A percentile compares a stretch with the other conserved stretches of the same genome.
Conservation (phyloP, 2,329 filamentous ascomycete species). For the Aureobasidium uvarum region DNA sequence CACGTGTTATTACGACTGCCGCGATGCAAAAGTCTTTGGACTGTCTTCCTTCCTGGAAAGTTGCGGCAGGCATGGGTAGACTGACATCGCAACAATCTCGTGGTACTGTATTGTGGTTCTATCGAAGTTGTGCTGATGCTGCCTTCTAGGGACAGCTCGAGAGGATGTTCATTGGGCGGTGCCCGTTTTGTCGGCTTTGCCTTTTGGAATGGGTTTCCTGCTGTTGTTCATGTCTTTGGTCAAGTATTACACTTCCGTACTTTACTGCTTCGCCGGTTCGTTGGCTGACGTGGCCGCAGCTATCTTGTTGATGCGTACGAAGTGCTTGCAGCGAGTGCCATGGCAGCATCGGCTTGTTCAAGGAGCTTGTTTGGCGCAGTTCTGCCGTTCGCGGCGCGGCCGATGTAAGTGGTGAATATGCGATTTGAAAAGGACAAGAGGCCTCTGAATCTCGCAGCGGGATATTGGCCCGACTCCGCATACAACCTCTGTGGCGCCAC, state of each 20-base stretch:
- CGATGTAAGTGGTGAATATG: conserved; percentile 52
- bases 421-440: not conserved
- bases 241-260: conserved; percentile 43
- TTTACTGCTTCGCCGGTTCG: conserved; percentile 50
- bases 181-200: conserved; percentile 43
- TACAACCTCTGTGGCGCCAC: not conserved
- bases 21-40: not conserved
- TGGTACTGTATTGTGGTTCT: not conserved
- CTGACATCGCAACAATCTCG: conserved; percentile 42
- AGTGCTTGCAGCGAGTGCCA: conserved; percentile 69
- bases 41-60: not conserved
- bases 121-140: not conserved
- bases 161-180: conserved; percentile 46
- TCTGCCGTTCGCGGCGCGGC: conserved; percentile 48
- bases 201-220: conserved; percentile 49
- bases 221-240: conserved; percentile 53
- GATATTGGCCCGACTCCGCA: not conserved
- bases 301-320: conserved; percentile 68
- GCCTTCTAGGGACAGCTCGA: conserved; percentile 43
- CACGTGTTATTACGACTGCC: not conserved
- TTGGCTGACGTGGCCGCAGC: conserved; percentile 10
- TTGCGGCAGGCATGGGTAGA: conserved; percentile 29
- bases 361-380: conserved; percentile 73
- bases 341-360: conserved; percentile 81
- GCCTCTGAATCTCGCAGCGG: not conserved